Evolutionary conservation across 305 asterid species (phyloP).

Genomic region (Rubia peregrina): DNA sequence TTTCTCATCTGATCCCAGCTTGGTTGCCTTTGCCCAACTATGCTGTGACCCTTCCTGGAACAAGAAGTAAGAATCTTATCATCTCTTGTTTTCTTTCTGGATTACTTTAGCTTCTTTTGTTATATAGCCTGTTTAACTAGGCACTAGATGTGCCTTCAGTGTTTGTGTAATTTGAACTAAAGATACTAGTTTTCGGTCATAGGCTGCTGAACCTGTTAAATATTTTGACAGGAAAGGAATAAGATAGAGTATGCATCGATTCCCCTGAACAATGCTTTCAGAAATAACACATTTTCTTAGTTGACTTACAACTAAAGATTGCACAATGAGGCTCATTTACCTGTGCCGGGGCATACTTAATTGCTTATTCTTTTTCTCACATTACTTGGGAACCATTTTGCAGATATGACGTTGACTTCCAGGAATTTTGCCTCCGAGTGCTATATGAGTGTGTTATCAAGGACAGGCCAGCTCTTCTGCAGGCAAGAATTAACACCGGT

Average conservation of each 20-base stretch:
- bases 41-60: constrained; percentile 70
- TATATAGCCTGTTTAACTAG: background rate
- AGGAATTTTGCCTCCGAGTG: constrained; percentile 85
- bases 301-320: background rate
- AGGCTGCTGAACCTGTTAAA: background rate
- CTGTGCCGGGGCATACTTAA: background rate
- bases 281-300: background rate
- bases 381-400: constrained; percentile 21
- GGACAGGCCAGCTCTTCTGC: constrained; percentile 87
- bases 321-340: background rate
- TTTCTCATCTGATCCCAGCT: constrained; percentile 91
- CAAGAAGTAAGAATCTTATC: constrained; percentile 49
- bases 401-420: constrained; percentile 78
- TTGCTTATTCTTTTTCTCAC: background rate
- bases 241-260: background rate
- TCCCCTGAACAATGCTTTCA: background rate
- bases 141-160: background rate
- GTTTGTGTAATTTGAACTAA: background rate
- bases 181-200: background rate
- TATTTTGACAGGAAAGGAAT: background rate
- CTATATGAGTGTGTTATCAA: constrained; percentile 95
- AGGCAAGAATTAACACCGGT: constrained; percentile 36
- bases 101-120: background rate
- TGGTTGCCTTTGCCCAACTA: constrained; percentile 86
- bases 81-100: background rate